A percentile compares a stretch with the other conserved stretches of the same genome.
Evolutionary conservation across 805 yeast species (phyloP).

Genomic region (Ogataea glucozyma): DNA sequence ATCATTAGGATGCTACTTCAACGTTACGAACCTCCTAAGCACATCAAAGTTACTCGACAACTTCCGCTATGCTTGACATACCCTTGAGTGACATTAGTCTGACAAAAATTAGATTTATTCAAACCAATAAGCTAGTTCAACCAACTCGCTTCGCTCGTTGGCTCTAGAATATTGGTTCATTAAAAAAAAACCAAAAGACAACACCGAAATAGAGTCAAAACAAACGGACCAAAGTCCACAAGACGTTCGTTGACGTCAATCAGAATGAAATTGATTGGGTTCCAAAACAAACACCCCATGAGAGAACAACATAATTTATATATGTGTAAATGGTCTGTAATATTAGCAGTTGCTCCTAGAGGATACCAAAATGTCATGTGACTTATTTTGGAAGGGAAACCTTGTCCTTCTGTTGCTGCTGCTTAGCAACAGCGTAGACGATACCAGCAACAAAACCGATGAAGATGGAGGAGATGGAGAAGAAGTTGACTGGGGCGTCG

Average conservation of each 20-base stretch:
- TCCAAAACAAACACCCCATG: background rate
- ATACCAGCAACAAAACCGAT: conserved; percentile 95
- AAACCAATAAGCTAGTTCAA: too few relatives aligned
- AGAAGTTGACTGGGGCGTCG: conserved; percentile 92
- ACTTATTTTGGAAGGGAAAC: conserved; percentile 36
- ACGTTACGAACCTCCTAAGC: too few relatives aligned
- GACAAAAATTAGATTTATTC: too few relatives aligned
- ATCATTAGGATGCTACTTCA: too few relatives aligned
- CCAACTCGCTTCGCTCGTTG: too few relatives aligned
- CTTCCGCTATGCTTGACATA: too few relatives aligned
- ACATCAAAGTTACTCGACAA: too few relatives aligned
- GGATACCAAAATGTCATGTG: background rate
- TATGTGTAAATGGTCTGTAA: conserved; percentile 7
- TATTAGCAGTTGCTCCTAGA: conserved; percentile 5
- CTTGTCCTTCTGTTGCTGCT: conserved; percentile 68
- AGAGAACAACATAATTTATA: background rate
- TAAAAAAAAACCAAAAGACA: background rate
- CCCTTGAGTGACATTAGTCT: too few relatives aligned
- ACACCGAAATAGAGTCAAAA: conserved; percentile 1
- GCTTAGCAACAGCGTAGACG: conserved; percentile 93
- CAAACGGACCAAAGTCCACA: background rate
- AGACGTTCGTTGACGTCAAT: background rate
- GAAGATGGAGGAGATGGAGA: conserved; percentile 83
- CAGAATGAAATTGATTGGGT: background rate
- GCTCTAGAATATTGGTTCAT: too few relatives aligned